Evolutionary conservation across 441 rosid species (phyloP), one percentile per base, ranked within the genome.

Genomic region (Erodium texanum): DNA sequence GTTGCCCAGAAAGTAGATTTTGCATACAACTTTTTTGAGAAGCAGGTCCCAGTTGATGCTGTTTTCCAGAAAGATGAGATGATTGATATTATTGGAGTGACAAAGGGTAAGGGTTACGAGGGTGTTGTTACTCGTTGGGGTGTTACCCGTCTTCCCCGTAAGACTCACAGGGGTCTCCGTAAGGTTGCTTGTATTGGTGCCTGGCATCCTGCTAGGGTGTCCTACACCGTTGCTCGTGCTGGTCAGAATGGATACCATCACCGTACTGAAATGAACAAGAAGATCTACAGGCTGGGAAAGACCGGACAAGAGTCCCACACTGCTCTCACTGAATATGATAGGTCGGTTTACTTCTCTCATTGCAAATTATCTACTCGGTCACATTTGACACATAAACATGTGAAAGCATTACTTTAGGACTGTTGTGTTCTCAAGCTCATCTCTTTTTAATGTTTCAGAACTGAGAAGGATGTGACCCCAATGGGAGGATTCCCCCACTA

Each of bases 71-170:
- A 92, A 81, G 97, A 92, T 62, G 2, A n/a, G 1, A 62, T 62
- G 22, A 12, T 23, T n/a, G 8, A n/a, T n/a, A n/a, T n/a, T n/a
- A 91, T 91, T 70, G 97, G 94, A 24, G 97, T 92, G 5, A 89
- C 96, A 8, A 92, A 89, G 84, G 97, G 97, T 81, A 92, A 92
- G 41, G 97, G 97, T 71, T 89, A 86, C 23, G 97, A 89, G 73
- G 96, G 97, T 76, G 97, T 92, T 71, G 96, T 91, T 22, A 89
- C 97, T 23, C 93, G 97, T 68, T 92, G 96, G 96, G 97, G 97
- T 69, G 97, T 89, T 9, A 92, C 73, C n/a, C n/a, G n/a, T n/a
- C n/a, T n/a, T n/a, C n/a, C n/a, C n/a, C n/a, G n/a, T n/a, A n/a
- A n/a, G n/a, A n/a, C n/a, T n/a, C n/a, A n/a, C n/a, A n/a, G n/a